Conservation (phyloP, 2,329 filamentous ascomycete genomes). For the Pyricularia pennisetigena region DNA sequence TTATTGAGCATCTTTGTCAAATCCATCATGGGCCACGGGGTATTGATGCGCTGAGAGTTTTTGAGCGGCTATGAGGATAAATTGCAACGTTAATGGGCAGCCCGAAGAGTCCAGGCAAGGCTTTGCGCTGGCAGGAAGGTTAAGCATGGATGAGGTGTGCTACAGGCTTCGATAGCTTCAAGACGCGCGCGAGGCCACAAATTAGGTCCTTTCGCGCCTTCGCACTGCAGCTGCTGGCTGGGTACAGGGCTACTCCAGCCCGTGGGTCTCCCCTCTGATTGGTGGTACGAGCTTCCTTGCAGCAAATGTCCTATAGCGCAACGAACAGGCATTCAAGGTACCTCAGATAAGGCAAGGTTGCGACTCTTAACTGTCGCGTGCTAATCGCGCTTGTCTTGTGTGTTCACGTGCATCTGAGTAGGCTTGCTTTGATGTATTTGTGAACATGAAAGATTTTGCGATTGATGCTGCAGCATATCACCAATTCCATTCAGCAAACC, state of each 20-base stretch:
- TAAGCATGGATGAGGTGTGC: not conserved
- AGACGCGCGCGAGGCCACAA: not conserved
- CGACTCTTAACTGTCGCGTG: not conserved
- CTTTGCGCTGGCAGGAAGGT: not conserved
- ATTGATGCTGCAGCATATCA: not conserved
- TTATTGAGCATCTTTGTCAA: slow-evolving; percentile 44
- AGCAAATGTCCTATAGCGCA: not conserved
- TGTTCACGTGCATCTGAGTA: not conserved
- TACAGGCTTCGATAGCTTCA: slow-evolving; percentile 1
- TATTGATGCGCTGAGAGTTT: not conserved
- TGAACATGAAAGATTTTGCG: not conserved
- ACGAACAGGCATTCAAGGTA: not conserved
- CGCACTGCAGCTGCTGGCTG: not conserved
- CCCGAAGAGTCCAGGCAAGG: not conserved
- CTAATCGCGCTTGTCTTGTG: not conserved
- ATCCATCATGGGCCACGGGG: slow-evolving; percentile 29
- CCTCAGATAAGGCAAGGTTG: not conserved
- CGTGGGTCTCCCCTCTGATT: not conserved
- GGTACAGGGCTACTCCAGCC: not conserved
- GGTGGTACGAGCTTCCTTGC: not conserved
- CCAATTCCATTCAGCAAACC: not conserved
- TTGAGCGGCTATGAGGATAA: not conserved
- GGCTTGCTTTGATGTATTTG: not conserved
- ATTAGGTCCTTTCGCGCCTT: not conserved
- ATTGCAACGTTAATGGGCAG: not conserved